Base-by-base conservation (phyloP, 805 yeast species). In the Ogataea wickerhamii region DNA sequence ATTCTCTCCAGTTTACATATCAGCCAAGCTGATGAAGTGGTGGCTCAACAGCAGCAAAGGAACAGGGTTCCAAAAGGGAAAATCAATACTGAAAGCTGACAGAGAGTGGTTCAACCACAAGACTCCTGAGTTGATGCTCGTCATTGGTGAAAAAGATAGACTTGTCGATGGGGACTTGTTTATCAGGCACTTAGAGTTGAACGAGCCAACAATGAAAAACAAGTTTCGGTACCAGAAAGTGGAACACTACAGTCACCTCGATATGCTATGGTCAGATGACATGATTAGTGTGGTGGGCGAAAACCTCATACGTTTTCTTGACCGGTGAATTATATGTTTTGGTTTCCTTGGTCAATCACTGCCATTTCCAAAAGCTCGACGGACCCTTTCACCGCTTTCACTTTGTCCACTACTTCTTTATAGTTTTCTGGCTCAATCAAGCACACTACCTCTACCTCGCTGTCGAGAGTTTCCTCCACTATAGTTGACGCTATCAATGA, bases 191-290 rank as follows among this genome's bases (percentile, higher is more conserved):
- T 70, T 91, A 61, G 60, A 67, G 13, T 61, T 68, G 26, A 67
- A 69, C 43, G 98, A 91, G 60, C 66, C 70, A 1, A 45, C 51
- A n/a, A 73, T 44, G 57, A 44, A 23, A 52, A 46, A 40, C 6
- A 66, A 58, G 44, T 73, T 58, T 46, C 58, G 51, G 11, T 61
- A 64, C 16, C 52, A 67, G 16, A 71, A 71, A 34, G 43, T 91
- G 5, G 73, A 75, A 0, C 73, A 70, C 7, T 91, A 91, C 58
- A 78, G 88, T 13, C 98, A 91, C 60, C 64, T 91, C 36, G 98
- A 91, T 61, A 95, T 88, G 1, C 66, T 89, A 11, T 91, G 98
- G 98, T 91, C 97, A 0, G 78, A 74, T 52, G 89, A 86, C 54
- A 80, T 80, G 2, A 68, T 76, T 19, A 78, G 76, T 4, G 71